These are phyloP conservation scores for Tricholoma sp. DNA, from an alignment of 768 basidiomycete species.

Conservation along the genomic window DNA sequence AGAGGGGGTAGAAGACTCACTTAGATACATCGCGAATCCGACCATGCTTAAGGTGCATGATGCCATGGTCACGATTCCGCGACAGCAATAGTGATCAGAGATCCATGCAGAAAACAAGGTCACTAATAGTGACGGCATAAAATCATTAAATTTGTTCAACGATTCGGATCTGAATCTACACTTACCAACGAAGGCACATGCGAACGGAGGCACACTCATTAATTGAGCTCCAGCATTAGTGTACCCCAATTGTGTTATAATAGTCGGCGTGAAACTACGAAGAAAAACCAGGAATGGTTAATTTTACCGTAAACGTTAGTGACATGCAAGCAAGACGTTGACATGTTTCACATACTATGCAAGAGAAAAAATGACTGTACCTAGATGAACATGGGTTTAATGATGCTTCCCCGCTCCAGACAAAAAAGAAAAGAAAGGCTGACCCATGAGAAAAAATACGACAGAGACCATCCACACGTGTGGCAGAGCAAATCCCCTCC, in stretches of 20 bases:
- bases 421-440: constrained; percentile 4
- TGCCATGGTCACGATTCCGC: constrained; percentile 42
- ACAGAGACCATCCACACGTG: constrained; percentile 51
- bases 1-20: constrained; percentile 23
- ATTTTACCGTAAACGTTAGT: background rate
- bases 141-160: background rate
- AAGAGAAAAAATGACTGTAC: constrained; percentile 38
- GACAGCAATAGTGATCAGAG: constrained; percentile 48
- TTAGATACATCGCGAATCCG: constrained; percentile 52
- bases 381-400: constrained; percentile 16
- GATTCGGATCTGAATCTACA: background rate
- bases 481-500: constrained; percentile 39
- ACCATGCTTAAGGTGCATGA: constrained; percentile 36
- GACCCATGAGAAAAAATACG: constrained; percentile 49
- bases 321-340: too few relatives aligned
- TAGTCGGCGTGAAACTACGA: constrained; percentile 64
- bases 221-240: constrained; percentile 50
- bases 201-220: constrained; percentile 58
- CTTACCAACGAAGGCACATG: constrained; percentile 43
- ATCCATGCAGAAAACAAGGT: constrained; percentile 36
- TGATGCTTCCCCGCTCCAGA: background rate
- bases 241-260: constrained; percentile 62
- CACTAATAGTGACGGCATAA: constrained; percentile 15
- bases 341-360: constrained; percentile 36
- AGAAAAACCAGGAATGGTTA: background rate